phyloP scores from a whole-genome alignment of 106 monocot genomes.

The Vanilla planifolia region DNA sequence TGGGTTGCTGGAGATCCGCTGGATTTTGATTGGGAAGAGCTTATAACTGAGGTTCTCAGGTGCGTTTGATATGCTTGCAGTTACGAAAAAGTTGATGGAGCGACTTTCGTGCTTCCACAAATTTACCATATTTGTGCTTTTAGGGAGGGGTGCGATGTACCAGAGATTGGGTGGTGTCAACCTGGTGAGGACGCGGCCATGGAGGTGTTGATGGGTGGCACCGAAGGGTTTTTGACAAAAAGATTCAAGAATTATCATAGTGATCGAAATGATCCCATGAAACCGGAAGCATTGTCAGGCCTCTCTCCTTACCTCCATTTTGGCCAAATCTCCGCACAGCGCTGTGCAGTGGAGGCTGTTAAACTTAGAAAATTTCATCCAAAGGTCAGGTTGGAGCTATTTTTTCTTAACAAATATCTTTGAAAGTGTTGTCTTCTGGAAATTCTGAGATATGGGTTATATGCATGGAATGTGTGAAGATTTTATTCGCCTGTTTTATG shows the following conservation, averaged over 20 bases:
- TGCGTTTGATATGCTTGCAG: constrained; percentile 6
- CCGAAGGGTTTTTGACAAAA: constrained; percentile 75
- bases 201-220: constrained; percentile 66
- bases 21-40: constrained; percentile 70
- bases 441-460: too few species aligned
- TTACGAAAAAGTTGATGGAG: too few species aligned
- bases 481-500: too few species aligned
- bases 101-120: too few species aligned
- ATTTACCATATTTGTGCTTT: background rate
- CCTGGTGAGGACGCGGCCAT: constrained; percentile 85
- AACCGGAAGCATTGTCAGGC: constrained; percentile 55
- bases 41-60: constrained; percentile 58
- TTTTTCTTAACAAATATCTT: background rate
- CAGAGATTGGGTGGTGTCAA: constrained; percentile 79
- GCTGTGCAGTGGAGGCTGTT: constrained; percentile 74
- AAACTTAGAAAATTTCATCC: constrained; percentile 38
- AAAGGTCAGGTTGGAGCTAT: constrained; percentile 29
- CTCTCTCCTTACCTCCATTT: constrained; percentile 95
- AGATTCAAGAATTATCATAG: constrained; percentile 51
- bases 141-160: constrained; percentile 71
- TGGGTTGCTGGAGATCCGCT: constrained; percentile 36
- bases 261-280: constrained; percentile 76
- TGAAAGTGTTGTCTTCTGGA: too few species aligned
- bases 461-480: too few species aligned
- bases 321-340: constrained; percentile 85